A percentile compares a stretch with the other conserved stretches of the same genome.
Evolutionary conservation across 768 basidiomycete genomes (phyloP).

Genomic region (Hygrocybe coccinea): DNA sequence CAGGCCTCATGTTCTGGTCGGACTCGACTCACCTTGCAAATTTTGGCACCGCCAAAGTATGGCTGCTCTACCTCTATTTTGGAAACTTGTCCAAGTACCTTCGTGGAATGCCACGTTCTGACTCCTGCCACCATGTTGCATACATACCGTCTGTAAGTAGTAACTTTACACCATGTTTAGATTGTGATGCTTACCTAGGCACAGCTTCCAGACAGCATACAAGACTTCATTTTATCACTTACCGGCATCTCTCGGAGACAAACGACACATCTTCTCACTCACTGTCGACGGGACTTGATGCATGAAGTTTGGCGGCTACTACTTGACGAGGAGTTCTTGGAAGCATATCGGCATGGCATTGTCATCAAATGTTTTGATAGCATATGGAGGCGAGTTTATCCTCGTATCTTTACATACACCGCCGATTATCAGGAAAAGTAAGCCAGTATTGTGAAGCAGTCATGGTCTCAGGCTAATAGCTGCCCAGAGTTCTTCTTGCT

Average conservation of each 20-base stretch:
- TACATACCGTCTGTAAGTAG: constrained; percentile 39
- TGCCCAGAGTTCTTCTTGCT: constrained; percentile 22
- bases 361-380: constrained; percentile 5
- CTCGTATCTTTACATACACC: constrained; percentile 19
- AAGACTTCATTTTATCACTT: background rate
- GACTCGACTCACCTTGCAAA: constrained; percentile 31
- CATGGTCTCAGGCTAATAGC: background rate
- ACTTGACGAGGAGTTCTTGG: constrained; percentile 2
- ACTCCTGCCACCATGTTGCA: constrained; percentile 31
- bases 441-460: background rate
- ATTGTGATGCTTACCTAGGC: background rate
- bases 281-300: too few relatives aligned
- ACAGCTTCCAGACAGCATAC: constrained; percentile 8
- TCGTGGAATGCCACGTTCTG: constrained; percentile 22
- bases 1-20: constrained; percentile 26
- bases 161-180: background rate
- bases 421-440: constrained; percentile 26
- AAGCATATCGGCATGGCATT: constrained; percentile 5
- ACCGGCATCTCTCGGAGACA: background rate
- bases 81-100: constrained; percentile 41
- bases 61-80: constrained; percentile 41
- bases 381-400: constrained; percentile 18
- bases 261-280: background rate
- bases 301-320: constrained; percentile 3
- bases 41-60: constrained; percentile 35